A percentile compares a stretch with the other conserved stretches of the same genome.
Evolutionary conservation across 306 rosid species (phyloP).

Genomic region (Vicia sativa): DNA sequence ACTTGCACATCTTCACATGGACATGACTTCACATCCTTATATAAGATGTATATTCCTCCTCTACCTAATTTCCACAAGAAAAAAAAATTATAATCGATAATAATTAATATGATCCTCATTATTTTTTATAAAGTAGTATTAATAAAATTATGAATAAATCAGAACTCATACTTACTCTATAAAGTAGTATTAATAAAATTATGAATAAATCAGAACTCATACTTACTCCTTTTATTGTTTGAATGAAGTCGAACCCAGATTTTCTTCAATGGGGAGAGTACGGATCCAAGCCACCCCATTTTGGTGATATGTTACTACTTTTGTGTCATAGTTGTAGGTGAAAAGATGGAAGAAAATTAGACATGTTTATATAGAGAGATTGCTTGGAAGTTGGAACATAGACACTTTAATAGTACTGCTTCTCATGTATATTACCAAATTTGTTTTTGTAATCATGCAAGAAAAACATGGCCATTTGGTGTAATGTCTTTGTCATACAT

Average conservation of each 20-base stretch:
- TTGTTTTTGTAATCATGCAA: conserved; percentile 50
- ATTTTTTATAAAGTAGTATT: neutral
- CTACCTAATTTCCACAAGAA: conserved; percentile 44
- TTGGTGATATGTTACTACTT: conserved; percentile 30
- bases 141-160: neutral
- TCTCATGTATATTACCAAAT: conserved; percentile 32
- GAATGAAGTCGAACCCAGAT: conserved; percentile 69
- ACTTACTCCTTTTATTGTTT: conserved; percentile 49
- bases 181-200: neutral
- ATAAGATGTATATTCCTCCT: conserved; percentile 66
- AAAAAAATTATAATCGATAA: neutral
- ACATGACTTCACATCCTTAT: conserved; percentile 77
- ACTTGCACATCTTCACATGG: conserved; percentile 79
- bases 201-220: neutral
- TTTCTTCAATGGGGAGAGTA: conserved; percentile 69
- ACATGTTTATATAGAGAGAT: conserved; percentile 31
- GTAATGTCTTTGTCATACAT: conserved; percentile 52
- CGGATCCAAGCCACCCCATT: conserved; percentile 68
- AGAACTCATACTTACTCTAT: conserved; percentile 33
- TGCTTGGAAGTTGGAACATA: conserved; percentile 37
- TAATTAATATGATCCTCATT: neutral
- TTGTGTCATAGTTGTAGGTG: conserved; percentile 42
- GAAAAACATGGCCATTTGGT: conserved; percentile 47
- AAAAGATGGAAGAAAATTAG: conserved; percentile 41
- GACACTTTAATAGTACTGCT: conserved; percentile 45